These are phyloP conservation scores for Murraya paniculata DNA, from an alignment of 345 rosid genomes.

Conservation along the genomic window DNA sequence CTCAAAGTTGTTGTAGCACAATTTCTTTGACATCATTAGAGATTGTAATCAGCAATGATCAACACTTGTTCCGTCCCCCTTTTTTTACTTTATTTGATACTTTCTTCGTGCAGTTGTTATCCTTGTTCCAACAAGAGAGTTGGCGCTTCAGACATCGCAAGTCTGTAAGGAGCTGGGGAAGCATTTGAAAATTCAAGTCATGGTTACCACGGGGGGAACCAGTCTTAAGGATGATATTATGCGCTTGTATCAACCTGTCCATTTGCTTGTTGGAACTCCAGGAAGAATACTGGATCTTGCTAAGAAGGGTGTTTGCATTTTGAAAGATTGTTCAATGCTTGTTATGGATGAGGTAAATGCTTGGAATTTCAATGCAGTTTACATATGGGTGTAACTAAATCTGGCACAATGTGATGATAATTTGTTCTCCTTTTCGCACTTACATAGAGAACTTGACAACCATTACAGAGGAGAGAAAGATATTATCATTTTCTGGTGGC, in stretches of 20 bases:
- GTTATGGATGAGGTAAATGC: constrained; percentile 93
- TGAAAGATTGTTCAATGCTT: constrained; percentile 96
- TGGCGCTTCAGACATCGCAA: constrained; percentile 99
- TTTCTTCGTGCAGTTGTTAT: constrained; percentile 63
- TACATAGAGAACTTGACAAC: background rate
- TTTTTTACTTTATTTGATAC: background rate
- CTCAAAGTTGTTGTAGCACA: background rate
- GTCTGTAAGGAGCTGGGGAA: constrained; percentile 99
- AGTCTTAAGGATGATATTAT: constrained; percentile 99
- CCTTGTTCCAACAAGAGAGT: constrained; percentile 94
- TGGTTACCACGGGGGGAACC: constrained; percentile 99
- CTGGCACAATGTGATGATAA: background rate
- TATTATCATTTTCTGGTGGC: background rate
- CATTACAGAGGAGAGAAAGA: background rate
- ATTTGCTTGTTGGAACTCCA: constrained; percentile 97
- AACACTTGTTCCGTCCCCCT: background rate
- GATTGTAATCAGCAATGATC: background rate
- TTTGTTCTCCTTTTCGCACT: background rate
- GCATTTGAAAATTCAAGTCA: constrained; percentile 87
- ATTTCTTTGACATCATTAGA: background rate
- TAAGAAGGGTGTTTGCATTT: constrained; percentile 86
- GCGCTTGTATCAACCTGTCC: constrained; percentile 98
- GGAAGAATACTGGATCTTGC: constrained; percentile 98
- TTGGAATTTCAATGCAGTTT: background rate
- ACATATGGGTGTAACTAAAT: background rate